Evolutionary conservation across 768 basidiomycete genomes (phyloP).

Genomic region (Tricholoma bakamatsutake): DNA sequence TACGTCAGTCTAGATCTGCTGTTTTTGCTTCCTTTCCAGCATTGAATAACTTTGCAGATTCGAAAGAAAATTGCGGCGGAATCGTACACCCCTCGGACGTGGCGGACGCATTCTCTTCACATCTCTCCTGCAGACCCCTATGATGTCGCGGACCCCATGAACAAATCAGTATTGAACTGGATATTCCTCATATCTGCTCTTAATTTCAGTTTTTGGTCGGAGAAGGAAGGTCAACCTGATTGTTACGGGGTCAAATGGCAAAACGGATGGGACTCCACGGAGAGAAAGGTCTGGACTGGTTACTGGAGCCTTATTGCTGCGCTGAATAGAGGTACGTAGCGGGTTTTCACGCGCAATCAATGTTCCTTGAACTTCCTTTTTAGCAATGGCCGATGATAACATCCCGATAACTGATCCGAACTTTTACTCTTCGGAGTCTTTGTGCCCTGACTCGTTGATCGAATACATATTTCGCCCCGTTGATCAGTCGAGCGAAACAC

Average conservation of each 20-base stretch:
- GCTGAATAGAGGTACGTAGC: slow-evolving; percentile 60
- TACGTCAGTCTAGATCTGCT: slow-evolving; percentile 37
- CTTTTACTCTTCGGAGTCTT: slow-evolving; percentile 67
- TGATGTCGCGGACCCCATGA: slow-evolving; percentile 44
- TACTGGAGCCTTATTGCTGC: slow-evolving; percentile 88
- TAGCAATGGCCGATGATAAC: slow-evolving; percentile 66
- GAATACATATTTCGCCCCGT: slow-evolving; percentile 63
- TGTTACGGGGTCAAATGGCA: slow-evolving; percentile 81
- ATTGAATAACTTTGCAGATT: slow-evolving; percentile 41
- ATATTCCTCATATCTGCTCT: slow-evolving; percentile 82
- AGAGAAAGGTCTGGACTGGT: slow-evolving; percentile 60
- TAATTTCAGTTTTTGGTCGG: slow-evolving; percentile 91
- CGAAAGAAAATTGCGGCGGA: slow-evolving; percentile 49
- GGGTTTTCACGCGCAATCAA: neutral
- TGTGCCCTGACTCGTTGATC: slow-evolving; percentile 68
- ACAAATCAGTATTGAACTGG: slow-evolving; percentile 67
- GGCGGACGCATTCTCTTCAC: slow-evolving; percentile 75
- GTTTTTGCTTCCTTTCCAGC: slow-evolving; percentile 3
- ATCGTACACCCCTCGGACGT: slow-evolving; percentile 73
- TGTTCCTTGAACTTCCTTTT: neutral
- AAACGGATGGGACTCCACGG: slow-evolving; percentile 52
- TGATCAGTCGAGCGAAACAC: slow-evolving; percentile 47
- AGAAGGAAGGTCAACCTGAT: slow-evolving; percentile 47
- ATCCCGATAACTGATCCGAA: slow-evolving; percentile 75
- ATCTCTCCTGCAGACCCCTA: slow-evolving; percentile 66